phyloP scores from a whole-genome alignment of 768 basidiomycete species.

The Kondoa subrosea region DNA sequence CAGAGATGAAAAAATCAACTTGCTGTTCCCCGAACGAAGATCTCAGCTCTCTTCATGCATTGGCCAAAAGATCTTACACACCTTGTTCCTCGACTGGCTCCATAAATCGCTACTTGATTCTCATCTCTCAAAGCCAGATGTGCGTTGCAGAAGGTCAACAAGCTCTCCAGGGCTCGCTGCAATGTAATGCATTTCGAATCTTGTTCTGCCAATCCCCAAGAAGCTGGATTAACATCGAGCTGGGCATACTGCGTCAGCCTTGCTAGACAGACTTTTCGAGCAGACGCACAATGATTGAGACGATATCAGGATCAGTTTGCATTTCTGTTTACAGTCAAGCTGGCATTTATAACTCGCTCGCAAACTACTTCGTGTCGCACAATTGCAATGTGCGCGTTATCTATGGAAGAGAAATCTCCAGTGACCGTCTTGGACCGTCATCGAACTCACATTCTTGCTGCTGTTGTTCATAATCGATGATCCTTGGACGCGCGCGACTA shows the following conservation, averaged over 20 bases:
- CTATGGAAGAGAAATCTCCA: too few species aligned
- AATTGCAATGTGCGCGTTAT: too few species aligned
- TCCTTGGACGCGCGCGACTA: too few species aligned
- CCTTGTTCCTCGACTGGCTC: conserved; percentile 71
- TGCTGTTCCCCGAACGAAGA: conserved; percentile 35
- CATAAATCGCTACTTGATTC: conserved; percentile 82
- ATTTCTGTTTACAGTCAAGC: not conserved
- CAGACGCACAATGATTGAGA: not conserved
- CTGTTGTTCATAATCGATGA: too few species aligned
- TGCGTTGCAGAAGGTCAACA: conserved; percentile 79
- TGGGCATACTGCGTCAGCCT: not conserved
- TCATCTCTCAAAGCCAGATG: conserved; percentile 81
- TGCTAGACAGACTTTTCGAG: not conserved
- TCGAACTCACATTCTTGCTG: too few species aligned
- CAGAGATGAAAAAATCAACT: conserved; percentile 58
- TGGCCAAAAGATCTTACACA: conserved; percentile 29
- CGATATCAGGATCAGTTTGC: not conserved
- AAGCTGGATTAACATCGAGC: conserved; percentile 27
- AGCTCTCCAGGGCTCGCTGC: conserved; percentile 57
- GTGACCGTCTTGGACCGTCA: too few species aligned
- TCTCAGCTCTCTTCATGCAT: not conserved
- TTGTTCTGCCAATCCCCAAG: conserved; percentile 14
- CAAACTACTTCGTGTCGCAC: too few species aligned
- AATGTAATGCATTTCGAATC: conserved; percentile 43
- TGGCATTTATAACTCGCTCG: too few species aligned